Conservation (phyloP, 2,329 filamentous ascomycete genomes). For the Penicillium sp. region DNA sequence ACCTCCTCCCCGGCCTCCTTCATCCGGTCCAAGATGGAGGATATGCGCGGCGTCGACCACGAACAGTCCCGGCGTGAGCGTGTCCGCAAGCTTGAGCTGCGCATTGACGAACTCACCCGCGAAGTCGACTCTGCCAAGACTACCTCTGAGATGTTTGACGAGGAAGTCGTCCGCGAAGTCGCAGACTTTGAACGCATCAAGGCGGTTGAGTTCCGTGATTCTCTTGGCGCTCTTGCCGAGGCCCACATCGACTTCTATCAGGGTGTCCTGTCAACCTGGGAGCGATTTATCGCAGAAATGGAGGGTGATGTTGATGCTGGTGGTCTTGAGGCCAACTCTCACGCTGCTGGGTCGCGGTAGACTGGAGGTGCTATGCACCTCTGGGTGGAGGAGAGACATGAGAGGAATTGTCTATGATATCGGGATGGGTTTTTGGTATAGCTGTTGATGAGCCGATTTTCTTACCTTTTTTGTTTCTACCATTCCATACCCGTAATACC, state of each 20-base stretch:
- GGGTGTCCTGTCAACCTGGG: slow-evolving; percentile 80
- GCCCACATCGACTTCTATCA: slow-evolving; percentile 87
- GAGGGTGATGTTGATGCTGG: slow-evolving; percentile 60
- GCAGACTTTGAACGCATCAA: slow-evolving; percentile 97
- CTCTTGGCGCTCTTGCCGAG: slow-evolving; percentile 80
- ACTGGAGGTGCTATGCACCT: not conserved
- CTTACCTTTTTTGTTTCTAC: slow-evolving; percentile 22
- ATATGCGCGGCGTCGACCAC: slow-evolving; percentile 94
- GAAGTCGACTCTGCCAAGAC: slow-evolving; percentile 88
- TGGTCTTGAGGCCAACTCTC: slow-evolving; percentile 26
- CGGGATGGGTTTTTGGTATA: slow-evolving; percentile 16
- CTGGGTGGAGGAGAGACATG: not conserved
- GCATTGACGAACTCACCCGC: slow-evolving; percentile 86
- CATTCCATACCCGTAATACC: slow-evolving; percentile 29
- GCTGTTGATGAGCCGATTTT: slow-evolving; percentile 19
- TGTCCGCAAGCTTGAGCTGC: slow-evolving; percentile 84
- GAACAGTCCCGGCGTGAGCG: slow-evolving; percentile 87
- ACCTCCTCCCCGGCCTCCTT: slow-evolving; percentile 77
- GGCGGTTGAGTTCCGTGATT: slow-evolving; percentile 84
- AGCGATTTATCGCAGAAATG: slow-evolving; percentile 86
- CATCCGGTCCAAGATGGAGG: slow-evolving; percentile 91
- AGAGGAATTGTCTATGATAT: slow-evolving; percentile 4
- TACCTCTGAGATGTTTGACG: slow-evolving; percentile 89
- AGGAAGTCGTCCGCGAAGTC: slow-evolving; percentile 92
- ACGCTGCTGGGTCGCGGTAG: slow-evolving; percentile 26